Evolutionary conservation across 352 stramenopile species (phyloP).

Genomic region (Globisporangium echinulatum): DNA sequence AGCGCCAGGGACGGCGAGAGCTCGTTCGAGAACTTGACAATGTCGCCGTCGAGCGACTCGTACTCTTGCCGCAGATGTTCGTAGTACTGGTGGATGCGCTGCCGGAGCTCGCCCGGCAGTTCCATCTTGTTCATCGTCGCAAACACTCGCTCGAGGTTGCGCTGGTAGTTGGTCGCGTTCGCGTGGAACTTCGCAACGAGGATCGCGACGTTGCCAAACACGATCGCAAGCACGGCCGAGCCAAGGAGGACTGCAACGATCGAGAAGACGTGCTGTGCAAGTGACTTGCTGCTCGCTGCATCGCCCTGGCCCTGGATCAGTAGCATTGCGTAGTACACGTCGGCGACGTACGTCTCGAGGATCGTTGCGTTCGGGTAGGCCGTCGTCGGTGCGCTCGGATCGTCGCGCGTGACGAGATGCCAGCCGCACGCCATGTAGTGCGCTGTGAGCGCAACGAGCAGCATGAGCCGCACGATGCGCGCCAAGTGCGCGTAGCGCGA

Average conservation of each 20-base stretch:
- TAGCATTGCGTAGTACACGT: slow-evolving; percentile 41
- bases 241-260: slow-evolving; percentile 35
- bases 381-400: neutral
- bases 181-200: slow-evolving; percentile 56
- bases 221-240: slow-evolving; percentile 42
- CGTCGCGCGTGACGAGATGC: neutral
- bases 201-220: slow-evolving; percentile 60
- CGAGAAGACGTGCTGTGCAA: slow-evolving; percentile 33
- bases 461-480: slow-evolving; percentile 6
- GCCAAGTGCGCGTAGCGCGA: slow-evolving; percentile 11
- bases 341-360: slow-evolving; percentile 20
- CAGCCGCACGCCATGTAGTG: slow-evolving; percentile 13
- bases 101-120: slow-evolving; percentile 34
- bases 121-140: slow-evolving; percentile 46
- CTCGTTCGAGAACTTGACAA: slow-evolving; percentile 47
- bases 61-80: slow-evolving; percentile 65
- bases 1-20: slow-evolving; percentile 55
- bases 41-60: slow-evolving; percentile 47
- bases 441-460: slow-evolving; percentile 4
- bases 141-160: slow-evolving; percentile 58
- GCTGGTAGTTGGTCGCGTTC: slow-evolving; percentile 48
- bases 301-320: slow-evolving; percentile 56
- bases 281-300: slow-evolving; percentile 8
- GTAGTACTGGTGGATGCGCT: slow-evolving; percentile 66
- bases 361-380: neutral